Conservation (phyloP, 2,329 filamentous ascomycete genomes). For the Moelleriella libera region DNA sequence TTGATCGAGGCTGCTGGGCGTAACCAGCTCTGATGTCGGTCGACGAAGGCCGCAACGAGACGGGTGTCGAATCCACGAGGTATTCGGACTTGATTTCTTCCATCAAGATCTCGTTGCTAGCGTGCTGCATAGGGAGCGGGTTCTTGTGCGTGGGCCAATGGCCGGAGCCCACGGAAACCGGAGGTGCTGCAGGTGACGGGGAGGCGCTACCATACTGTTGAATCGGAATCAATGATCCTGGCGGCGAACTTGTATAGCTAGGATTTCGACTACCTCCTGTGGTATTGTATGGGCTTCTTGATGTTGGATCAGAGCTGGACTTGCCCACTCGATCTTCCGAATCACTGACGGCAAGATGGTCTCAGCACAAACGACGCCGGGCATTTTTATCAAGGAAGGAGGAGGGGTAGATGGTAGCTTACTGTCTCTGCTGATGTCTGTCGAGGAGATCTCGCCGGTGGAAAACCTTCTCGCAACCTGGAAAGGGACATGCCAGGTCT, state of each 20-base stretch:
- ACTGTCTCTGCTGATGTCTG: constrained; percentile 34
- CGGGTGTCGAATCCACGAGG: constrained; percentile 7
- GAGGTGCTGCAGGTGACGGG: constrained; percentile 4
- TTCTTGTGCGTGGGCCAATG: constrained; percentile 10
- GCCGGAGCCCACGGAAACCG: constrained; percentile 6
- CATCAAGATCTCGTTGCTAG: constrained; percentile 9
- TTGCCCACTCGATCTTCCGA: constrained; percentile 9
- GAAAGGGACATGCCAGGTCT: constrained; percentile 32
- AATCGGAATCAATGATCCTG: constrained; percentile 5
- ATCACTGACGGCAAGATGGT: constrained; percentile 5
- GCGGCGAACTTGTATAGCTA: constrained; percentile 7
- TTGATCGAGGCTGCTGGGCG: too few relatives aligned
- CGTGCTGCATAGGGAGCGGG: constrained; percentile 4
- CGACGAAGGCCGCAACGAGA: constrained; percentile 6
- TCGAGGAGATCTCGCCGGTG: constrained; percentile 44
- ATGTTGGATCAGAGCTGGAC: not conserved
- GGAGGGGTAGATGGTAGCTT: constrained; percentile 7
- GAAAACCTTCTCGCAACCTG: constrained; percentile 42
- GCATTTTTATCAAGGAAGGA: not conserved
- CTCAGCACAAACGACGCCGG: not conserved
- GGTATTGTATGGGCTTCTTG: constrained; percentile 1
- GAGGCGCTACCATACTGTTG: constrained; percentile 4
- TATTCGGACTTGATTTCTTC: constrained; percentile 9
- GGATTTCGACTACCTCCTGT: constrained; percentile 5
- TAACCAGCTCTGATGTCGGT: constrained; percentile 2